These are phyloP conservation scores for Astrocystis sublimbata DNA, from an alignment of 495 filamentous ascomycete genomes.

Conservation along the genomic window DNA sequence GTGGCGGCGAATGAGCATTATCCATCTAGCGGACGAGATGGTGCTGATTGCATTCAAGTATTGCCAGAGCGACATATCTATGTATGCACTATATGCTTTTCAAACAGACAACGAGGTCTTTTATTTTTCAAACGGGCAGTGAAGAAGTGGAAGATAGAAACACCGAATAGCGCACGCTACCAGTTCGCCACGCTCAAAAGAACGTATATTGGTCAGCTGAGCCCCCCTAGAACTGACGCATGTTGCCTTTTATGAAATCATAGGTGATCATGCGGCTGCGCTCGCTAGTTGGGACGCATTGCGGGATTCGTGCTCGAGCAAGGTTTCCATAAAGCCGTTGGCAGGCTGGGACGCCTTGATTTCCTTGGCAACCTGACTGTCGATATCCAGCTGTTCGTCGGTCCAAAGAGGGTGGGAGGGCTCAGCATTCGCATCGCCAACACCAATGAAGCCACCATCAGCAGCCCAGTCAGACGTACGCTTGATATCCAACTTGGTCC, in stretches of 20 bases:
- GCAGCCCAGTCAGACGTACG: conserved; percentile 87
- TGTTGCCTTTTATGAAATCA: conserved; percentile 13
- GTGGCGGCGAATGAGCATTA: conserved; percentile 30
- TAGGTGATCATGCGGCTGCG: conserved; percentile 23
- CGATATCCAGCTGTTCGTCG: conserved; percentile 77
- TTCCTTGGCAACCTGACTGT: conserved; percentile 46
- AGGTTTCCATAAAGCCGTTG: conserved; percentile 38
- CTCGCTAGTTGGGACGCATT: conserved; percentile 25
- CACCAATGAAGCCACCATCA: conserved; percentile 90
- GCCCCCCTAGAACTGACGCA: conserved; percentile 28
- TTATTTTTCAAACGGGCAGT: background rate
- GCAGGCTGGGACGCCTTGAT: conserved; percentile 46
- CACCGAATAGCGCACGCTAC: background rate
- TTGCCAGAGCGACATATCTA: conserved; percentile 14
- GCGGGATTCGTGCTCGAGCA: conserved; percentile 38
- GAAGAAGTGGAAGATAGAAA: conserved; percentile 16
- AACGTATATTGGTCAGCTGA: conserved; percentile 37
- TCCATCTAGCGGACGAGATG: conserved; percentile 31
- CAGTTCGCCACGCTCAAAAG: conserved; percentile 32
- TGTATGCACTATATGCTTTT: conserved; percentile 4
- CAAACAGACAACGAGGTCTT: conserved; percentile 15
- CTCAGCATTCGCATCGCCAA: conserved; percentile 67
- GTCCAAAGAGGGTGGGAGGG: conserved; percentile 74
- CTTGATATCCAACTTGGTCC: conserved; percentile 85
- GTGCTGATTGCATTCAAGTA: conserved; percentile 32